phyloP scores from a whole-genome alignment of 257 asterid genomes.

The Nicotiana benthamiana region DNA sequence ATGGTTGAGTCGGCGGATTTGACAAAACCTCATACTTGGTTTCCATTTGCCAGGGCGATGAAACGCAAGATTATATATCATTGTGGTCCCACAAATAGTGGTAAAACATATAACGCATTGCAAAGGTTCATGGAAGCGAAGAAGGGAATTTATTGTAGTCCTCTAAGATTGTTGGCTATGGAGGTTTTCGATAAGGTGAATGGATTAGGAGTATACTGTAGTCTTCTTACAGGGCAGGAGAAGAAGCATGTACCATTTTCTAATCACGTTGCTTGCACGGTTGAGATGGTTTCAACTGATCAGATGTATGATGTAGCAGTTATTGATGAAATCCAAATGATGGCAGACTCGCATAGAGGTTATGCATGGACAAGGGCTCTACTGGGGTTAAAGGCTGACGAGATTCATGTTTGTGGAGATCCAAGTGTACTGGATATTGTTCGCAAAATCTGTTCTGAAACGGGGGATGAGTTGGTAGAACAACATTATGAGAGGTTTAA shows the following conservation, averaged over 20 bases:
- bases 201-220: slow-evolving; percentile 78
- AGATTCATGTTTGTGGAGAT: slow-evolving; percentile 95
- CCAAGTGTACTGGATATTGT: slow-evolving; percentile 79
- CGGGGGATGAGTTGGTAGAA: slow-evolving; percentile 82
- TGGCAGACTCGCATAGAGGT: slow-evolving; percentile 81
- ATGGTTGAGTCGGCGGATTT: slow-evolving; percentile 85
- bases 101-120: slow-evolving; percentile 88
- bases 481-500: slow-evolving; percentile 73
- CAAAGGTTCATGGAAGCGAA: slow-evolving; percentile 94
- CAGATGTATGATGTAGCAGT: slow-evolving; percentile 88
- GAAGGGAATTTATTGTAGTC: slow-evolving; percentile 90
- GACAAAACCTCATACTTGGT: slow-evolving; percentile 95
- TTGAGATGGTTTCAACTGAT: slow-evolving; percentile 84
- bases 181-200: slow-evolving; percentile 95
- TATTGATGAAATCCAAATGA: slow-evolving; percentile 91
- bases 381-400: slow-evolving; percentile 88
- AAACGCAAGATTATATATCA: slow-evolving; percentile 79
- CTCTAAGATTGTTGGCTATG: slow-evolving; percentile 93
- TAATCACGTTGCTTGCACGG: slow-evolving; percentile 90
- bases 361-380: slow-evolving; percentile 94
- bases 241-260: slow-evolving; percentile 78
- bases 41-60: slow-evolving; percentile 97
- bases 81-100: slow-evolving; percentile 97
- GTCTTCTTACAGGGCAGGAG: slow-evolving; percentile 85
- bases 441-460: slow-evolving; percentile 54